Evolutionary conservation across 139 green algal species (phyloP), one percentile per base, ranked within the genome.

Genomic region (Mesostigma viride): DNA sequence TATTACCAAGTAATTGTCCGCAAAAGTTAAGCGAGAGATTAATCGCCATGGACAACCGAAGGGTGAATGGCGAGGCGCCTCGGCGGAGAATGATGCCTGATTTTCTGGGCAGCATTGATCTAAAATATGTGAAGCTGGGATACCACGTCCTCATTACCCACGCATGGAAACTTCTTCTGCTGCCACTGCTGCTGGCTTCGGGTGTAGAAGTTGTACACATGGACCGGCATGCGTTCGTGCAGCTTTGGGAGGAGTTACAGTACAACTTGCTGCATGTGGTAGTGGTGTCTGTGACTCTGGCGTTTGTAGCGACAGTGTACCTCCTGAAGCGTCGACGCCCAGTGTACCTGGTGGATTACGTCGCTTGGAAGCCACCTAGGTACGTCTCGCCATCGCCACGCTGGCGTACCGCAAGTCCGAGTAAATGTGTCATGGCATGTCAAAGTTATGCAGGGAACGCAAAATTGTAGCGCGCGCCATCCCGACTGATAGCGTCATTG

Each of bases 321-420:
- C 31, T 74, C 24, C 20, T 76, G 40, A 31, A 30, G 1, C 26
- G 70, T 22, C 44, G 36, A 31, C 26, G 70, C 4, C 89, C 92
- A 3, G 92, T 97, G 1, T 97, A 97, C 75, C 68, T 97, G 31
- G 62, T 97, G 1, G 85, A 96, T 73, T 96, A 88, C 67, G 65
- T 83, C 20, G 85, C 85, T 45, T 92, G 83, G 74, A 86, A 83
- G 46, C 70, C 85, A 1, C 81, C 81, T 31, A 82, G 84, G n/a
- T n/a, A n/a, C n/a, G n/a, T n/a, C n/a, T n/a, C n/a, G n/a, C n/a
- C n/a, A n/a, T n/a, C n/a, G n/a, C n/a, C n/a, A n/a, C n/a, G n/a
- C n/a, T n/a, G n/a, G n/a, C n/a, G n/a, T n/a, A n/a, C n/a, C n/a
- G n/a, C n/a, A n/a, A n/a, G n/a, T n/a, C n/a, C n/a, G n/a, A n/a